A percentile compares a stretch with the other conserved stretches of the same genome.
phyloP scores from a whole-genome alignment of 257 asterid species.

The Thymus mandschuricus region DNA sequence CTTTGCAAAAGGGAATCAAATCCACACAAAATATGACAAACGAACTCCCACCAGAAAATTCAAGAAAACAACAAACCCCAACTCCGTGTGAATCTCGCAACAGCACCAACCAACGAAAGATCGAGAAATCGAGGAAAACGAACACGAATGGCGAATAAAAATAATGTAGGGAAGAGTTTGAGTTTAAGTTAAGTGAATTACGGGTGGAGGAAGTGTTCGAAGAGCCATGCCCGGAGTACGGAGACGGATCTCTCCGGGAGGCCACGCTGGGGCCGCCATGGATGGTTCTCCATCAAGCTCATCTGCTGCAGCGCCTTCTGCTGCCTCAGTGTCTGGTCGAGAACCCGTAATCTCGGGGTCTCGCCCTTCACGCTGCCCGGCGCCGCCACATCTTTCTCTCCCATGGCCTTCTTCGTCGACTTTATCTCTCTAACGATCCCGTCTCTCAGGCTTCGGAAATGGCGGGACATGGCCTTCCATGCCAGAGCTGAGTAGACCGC shows the following conservation, averaged over 20 bases:
- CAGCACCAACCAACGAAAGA: background rate
- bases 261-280: conserved; percentile 94
- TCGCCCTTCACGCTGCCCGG: conserved; percentile 70
- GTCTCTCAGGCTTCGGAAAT: conserved; percentile 74
- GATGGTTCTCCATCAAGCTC: conserved; percentile 79
- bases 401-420: conserved; percentile 65
- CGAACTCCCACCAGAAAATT: conserved; percentile 16
- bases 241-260: conserved; percentile 85
- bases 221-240: conserved; percentile 84
- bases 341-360: conserved; percentile 70
- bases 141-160: too few relatives aligned
- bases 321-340: conserved; percentile 82
- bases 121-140: too few relatives aligned
- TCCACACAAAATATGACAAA: conserved; percentile 38
- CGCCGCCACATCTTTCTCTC: conserved; percentile 60
- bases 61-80: background rate
- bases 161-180: too few relatives aligned
- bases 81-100: too few relatives aligned
- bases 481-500: conserved; percentile 68
- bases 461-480: conserved; percentile 84
- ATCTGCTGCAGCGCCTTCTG: conserved; percentile 78
- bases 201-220: conserved; percentile 98
- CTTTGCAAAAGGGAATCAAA: conserved; percentile 36
- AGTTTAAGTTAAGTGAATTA: conserved; percentile 20
- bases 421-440: conserved; percentile 64